Conservation (phyloP, 164 flowering plant genomes). For the Nelumbo lutea region DNA sequence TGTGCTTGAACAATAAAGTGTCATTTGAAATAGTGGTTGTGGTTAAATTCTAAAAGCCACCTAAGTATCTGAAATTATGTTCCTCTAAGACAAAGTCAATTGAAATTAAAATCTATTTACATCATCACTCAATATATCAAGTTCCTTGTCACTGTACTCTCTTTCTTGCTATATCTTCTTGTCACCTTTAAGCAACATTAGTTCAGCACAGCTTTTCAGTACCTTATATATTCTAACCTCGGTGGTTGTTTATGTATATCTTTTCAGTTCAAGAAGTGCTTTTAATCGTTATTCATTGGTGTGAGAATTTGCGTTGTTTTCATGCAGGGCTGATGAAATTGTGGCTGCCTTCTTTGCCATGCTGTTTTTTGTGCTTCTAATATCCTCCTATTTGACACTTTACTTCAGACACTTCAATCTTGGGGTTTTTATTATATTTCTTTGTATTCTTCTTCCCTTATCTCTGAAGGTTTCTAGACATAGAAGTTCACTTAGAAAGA, state of each 20-base stretch:
- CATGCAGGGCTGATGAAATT: slow-evolving; percentile 45
- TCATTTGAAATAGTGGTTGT: neutral
- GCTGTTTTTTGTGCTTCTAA: slow-evolving; percentile 32
- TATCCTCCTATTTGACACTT: slow-evolving; percentile 33
- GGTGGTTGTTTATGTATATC: too few species aligned
- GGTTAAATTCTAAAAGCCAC: too few species aligned
- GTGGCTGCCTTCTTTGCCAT: slow-evolving; percentile 43
- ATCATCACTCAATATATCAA: neutral
- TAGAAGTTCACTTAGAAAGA: slow-evolving; percentile 30
- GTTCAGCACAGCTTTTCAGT: too few species aligned
- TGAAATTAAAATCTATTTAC: slow-evolving; percentile 1
- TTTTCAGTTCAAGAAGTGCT: too few species aligned
- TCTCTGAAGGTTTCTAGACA: slow-evolving; percentile 39
- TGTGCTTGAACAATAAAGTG: neutral
- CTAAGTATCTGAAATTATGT: neutral
- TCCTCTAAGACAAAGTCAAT: neutral
- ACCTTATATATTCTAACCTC: too few species aligned
- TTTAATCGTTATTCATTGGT: too few species aligned
- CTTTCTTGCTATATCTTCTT: neutral
- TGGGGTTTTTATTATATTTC: slow-evolving; percentile 25
- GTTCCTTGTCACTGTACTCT: too few species aligned
- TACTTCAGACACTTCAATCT: slow-evolving; percentile 35
- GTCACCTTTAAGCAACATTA: neutral
- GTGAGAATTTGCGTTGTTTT: slow-evolving; percentile 9
- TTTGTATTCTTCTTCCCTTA: slow-evolving; percentile 36